Conservation (phyloP, 176 grass and related monocot species). For the Alloteropsis semialata region DNA sequence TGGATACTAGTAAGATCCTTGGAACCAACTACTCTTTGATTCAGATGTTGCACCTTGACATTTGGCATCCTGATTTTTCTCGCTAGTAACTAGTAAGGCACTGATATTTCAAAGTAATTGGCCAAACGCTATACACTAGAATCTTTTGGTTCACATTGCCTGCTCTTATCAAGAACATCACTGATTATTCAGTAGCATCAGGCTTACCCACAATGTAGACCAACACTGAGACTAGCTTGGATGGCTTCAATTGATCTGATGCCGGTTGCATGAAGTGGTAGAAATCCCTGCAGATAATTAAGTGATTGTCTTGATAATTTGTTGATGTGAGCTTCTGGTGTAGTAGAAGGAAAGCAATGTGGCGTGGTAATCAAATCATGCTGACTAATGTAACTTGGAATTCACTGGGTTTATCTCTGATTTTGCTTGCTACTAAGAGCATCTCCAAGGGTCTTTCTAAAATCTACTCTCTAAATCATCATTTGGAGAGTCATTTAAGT, state of each 20-base stretch:
- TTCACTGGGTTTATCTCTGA: neutral
- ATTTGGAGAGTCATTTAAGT: too few species aligned
- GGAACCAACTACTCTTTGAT: neutral
- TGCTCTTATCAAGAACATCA: neutral
- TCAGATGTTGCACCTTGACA: neutral
- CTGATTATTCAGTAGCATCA: neutral
- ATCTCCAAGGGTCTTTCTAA: too few species aligned
- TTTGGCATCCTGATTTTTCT: neutral
- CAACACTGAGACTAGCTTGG: neutral
- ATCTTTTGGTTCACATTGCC: neutral
- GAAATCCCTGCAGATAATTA: neutral
- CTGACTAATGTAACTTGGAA: too few species aligned
- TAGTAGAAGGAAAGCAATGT: too few species aligned
- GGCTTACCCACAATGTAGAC: neutral
- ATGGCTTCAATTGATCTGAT: neutral
- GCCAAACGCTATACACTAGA: neutral
- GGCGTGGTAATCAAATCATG: too few species aligned
- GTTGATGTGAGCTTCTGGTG: neutral
- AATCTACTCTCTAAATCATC: too few species aligned
- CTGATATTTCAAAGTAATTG: neutral
- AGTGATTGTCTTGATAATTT: neutral
- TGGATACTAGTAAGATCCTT: conserved; percentile 74
- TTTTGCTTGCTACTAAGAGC: neutral
- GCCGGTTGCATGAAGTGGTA: neutral
- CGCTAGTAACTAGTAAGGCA: neutral